Evolutionary conservation across 305 asterid genomes (phyloP).

Genomic region (Rubia balearica): DNA sequence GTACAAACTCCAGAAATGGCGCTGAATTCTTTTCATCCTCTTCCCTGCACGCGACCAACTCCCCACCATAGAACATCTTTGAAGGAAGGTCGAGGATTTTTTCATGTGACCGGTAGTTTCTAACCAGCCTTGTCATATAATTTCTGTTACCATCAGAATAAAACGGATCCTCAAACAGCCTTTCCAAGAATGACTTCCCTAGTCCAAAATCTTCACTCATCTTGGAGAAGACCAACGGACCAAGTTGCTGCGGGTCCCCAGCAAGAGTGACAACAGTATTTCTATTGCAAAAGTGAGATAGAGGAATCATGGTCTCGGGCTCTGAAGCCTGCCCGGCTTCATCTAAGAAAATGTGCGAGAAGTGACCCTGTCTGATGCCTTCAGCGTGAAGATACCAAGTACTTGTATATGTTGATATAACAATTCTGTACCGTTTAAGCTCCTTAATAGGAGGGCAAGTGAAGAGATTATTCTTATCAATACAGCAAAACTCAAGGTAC

Average conservation of each 20-base stretch:
- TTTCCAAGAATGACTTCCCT: constrained; percentile 75
- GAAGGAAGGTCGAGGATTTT: constrained; percentile 79
- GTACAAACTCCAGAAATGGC: constrained; percentile 45
- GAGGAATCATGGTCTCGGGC: constrained; percentile 91
- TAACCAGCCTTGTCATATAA: constrained; percentile 55
- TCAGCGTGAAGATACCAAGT: constrained; percentile 53
- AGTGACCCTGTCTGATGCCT: constrained; percentile 67
- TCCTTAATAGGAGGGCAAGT: constrained; percentile 45
- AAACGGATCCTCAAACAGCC: constrained; percentile 46
- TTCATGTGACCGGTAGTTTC: constrained; percentile 74
- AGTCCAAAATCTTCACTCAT: constrained; percentile 66
- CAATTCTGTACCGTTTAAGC: constrained; percentile 43
- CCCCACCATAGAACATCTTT: constrained; percentile 59
- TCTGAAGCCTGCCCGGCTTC: constrained; percentile 99
- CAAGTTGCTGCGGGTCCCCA: constrained; percentile 93
- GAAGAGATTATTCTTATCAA: constrained; percentile 40
- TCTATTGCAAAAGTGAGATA: constrained; percentile 47
- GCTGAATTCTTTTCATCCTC: constrained; percentile 18
- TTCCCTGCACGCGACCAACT: constrained; percentile 61
- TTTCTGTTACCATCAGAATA: constrained; percentile 37
- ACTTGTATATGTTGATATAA: constrained; percentile 74
- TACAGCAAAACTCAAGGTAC: constrained; percentile 42
- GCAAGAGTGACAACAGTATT: constrained; percentile 67
- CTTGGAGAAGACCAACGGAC: constrained; percentile 65
- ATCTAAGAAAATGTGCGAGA: constrained; percentile 76